Evolutionary conservation across 139 green algal species (phyloP), one percentile per base, ranked within the genome.

Genomic region (Auxenochlorella pyrenoidosa): DNA sequence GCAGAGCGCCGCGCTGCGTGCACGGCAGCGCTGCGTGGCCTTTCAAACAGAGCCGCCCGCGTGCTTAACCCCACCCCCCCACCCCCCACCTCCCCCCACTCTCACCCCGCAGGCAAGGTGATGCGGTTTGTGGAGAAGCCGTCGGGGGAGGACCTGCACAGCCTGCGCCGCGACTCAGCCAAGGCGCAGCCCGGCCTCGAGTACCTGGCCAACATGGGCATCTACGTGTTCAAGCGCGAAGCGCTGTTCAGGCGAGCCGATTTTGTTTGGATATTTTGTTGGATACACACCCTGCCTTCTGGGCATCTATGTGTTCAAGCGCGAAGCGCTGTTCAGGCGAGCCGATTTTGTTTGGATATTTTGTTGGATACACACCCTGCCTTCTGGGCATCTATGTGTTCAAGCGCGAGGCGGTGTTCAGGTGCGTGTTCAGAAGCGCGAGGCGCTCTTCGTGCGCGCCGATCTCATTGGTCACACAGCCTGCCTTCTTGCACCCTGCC

Each of bases 331-430:
- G 44, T 90, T 92, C 80, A 78, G 76, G 83, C 80, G 51, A 19
- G 83, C n/a, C n/a, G n/a, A n/a, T n/a, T n/a, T n/a, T n/a, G n/a
- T n/a, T n/a, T n/a, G n/a, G n/a, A n/a, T n/a, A n/a, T n/a, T n/a
- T n/a, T n/a, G n/a, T n/a, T n/a, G n/a, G n/a, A n/a, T n/a, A n/a
- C n/a, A n/a, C n/a, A n/a, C n/a, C n/a, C n/a, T n/a, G n/a, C n/a
- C n/a, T n/a, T n/a, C n/a, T 98, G 95, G 95, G 95, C 51, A 95
- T 98, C 90, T 97, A 97, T 85, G 88, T 96, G 38, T 95, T 96
- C 93, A 95, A 92, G 88, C 84, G 92, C n/a, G 87, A 90, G 87
- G 89, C 89, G 36, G 65, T 92, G 44, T 90, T 92, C 80, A 78
- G 76, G 83, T n/a, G n/a, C 21, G n/a, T n/a, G n/a, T 75, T 22